A percentile compares a stretch with the other conserved stretches of the same genome.
These are phyloP conservation scores for Chalciporus pseudorubinellus DNA, from an alignment of 768 basidiomycete genomes.

Conservation along the genomic window DNA sequence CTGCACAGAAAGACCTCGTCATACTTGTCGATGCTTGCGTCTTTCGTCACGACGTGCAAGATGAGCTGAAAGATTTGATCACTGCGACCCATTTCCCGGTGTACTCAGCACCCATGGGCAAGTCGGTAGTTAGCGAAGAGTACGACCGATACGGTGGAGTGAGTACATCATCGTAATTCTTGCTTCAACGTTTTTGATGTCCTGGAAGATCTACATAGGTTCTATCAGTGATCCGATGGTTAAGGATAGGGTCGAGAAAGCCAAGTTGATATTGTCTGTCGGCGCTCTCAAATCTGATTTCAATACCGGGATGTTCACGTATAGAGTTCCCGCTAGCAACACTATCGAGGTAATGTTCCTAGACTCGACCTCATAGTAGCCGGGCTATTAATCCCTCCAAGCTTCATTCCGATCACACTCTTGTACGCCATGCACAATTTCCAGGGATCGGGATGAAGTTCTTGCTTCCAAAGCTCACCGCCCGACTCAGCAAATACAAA, in stretches of 20 bases:
- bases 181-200: background rate
- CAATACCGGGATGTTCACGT: slow-evolving; percentile 87
- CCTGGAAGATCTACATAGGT: slow-evolving; percentile 71
- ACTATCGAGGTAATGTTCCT: slow-evolving; percentile 56
- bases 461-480: slow-evolving; percentile 69
- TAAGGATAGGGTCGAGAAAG: slow-evolving; percentile 68
- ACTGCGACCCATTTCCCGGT: slow-evolving; percentile 68
- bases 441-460: slow-evolving; percentile 72
- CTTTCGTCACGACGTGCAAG: slow-evolving; percentile 63
- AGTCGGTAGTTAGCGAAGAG: slow-evolving; percentile 68
- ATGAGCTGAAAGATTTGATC: slow-evolving; percentile 62
- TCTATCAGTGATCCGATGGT: slow-evolving; percentile 62
- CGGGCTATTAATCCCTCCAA: slow-evolving; percentile 27
- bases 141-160: slow-evolving; percentile 66
- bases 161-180: slow-evolving; percentile 47
- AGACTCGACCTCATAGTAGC: background rate
- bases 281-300: slow-evolving; percentile 74
- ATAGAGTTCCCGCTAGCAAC: slow-evolving; percentile 55
- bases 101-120: slow-evolving; percentile 79
- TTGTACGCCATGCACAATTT: slow-evolving; percentile 62
- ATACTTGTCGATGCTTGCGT: slow-evolving; percentile 83
- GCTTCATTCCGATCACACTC: slow-evolving; percentile 75
- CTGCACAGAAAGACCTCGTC: slow-evolving; percentile 59
- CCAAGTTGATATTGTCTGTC: slow-evolving; percentile 74
- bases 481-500: slow-evolving; percentile 45